Base-by-base conservation (phyloP, 1,284 basidiomycete species). In the Pascua sp. region DNA sequence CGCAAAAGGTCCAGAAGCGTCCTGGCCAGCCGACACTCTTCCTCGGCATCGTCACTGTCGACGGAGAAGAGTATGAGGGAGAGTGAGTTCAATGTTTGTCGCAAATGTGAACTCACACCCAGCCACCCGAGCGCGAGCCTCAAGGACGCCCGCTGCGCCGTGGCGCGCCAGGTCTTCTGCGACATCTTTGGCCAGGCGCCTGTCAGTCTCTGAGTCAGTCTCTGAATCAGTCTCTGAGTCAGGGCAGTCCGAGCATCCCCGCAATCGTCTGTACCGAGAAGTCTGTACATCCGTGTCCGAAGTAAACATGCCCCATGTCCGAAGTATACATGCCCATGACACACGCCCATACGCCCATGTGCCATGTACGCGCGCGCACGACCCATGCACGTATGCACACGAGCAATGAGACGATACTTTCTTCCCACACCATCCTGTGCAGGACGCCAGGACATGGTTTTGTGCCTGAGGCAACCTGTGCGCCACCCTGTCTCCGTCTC, bases 101-200 rank as follows among this genome's bases (percentile, higher is more conserved):
- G 24, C 4, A 32, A 32, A 7, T 32, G 24, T 32, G 4, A 32
- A 32, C 24, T 32, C 24, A 32, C 24, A 32, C 24, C 24, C 24
- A 32, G 24, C 24, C 24, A 32, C 24, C 24, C 24, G 24, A 32
- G 24, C 24, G 4, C 24, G 24, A 58, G 49, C 36, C 42, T 65
- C 51, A 44, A 53, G 7, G 59, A 58, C 13, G 65, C 61, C 2
- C 57, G 61, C 15, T 59, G 65, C 40, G 49, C 60, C 8, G 53
- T 65, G 11, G 66, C 68, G 11, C 48, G 46, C 10, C 37, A 55
- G 36, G 65, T 67, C 16, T 59, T 55, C 24, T n/a, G 24, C 16
- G 59, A 66, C 38, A 54, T 62, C 42, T 68, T 65, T 42, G 63
- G 66, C 0, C 63, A 67, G 39, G 47, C 51, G 15, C 52, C 57